Conservation (phyloP, 345 rosid genomes). For the Eucalyptus brandiana region DNA sequence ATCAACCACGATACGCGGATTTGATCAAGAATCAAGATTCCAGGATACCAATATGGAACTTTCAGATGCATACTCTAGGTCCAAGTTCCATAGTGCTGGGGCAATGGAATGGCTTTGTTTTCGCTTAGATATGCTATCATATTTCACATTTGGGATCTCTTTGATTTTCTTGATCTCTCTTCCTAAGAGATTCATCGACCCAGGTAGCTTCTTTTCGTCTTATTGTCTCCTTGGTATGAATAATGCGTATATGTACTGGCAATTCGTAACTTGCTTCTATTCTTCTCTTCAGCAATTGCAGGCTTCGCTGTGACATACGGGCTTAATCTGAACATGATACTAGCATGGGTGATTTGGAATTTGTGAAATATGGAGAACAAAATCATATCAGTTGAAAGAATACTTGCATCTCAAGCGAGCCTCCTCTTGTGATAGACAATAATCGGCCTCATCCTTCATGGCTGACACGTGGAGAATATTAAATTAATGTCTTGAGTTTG, state of each 20-base stretch:
- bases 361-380: slow-evolving; percentile 4
- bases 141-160: slow-evolving; percentile 38
- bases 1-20: slow-evolving; percentile 54
- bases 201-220: slow-evolving; percentile 19
- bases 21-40: slow-evolving; percentile 61
- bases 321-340: background rate
- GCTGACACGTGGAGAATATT: slow-evolving; percentile 39
- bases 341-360: slow-evolving; percentile 2
- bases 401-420: slow-evolving; percentile 49
- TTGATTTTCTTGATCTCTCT: slow-evolving; percentile 48
- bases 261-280: background rate
- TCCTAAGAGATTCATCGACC: slow-evolving; percentile 42
- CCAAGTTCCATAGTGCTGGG: slow-evolving; percentile 27
- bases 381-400: slow-evolving; percentile 2
- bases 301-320: slow-evolving; percentile 4
- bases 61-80: slow-evolving; percentile 36
- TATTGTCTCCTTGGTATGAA: background rate
- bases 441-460: slow-evolving; percentile 43
- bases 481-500: too few species aligned
- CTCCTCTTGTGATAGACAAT: slow-evolving; percentile 57
- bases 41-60: slow-evolving; percentile 35
- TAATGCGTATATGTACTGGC: background rate
- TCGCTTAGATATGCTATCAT: slow-evolving; percentile 53
- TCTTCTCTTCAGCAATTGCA: slow-evolving; percentile 11
- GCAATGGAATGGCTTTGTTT: slow-evolving; percentile 78